These are phyloP conservation scores for Epichloe festucae DNA, from an alignment of 2,329 filamentous ascomycete species.

Conservation along the genomic window DNA sequence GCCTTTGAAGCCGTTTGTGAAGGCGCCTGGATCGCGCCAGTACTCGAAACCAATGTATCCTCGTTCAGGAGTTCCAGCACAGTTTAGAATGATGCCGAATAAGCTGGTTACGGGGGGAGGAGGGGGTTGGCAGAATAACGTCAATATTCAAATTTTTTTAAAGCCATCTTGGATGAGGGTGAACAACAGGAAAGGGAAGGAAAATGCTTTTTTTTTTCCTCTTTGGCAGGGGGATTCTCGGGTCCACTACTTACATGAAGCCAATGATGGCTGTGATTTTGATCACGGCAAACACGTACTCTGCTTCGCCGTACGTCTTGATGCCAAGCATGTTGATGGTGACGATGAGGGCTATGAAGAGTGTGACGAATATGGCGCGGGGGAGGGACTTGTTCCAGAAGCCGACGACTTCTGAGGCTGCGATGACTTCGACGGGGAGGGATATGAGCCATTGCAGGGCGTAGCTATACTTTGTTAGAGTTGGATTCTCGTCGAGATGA, in stretches of 20 bases:
- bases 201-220: too few species aligned
- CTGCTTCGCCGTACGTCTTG: constrained; percentile 76
- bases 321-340: constrained; percentile 80
- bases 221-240: too few species aligned
- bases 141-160: too few species aligned
- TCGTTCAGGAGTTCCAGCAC: constrained; percentile 8
- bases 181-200: too few species aligned
- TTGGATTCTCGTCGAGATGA: too few species aligned
- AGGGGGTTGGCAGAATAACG: not conserved
- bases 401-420: constrained; percentile 69
- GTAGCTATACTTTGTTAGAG: constrained; percentile 34
- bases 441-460: constrained; percentile 78
- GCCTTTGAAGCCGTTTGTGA: constrained; percentile 13
- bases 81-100: constrained; percentile 12
- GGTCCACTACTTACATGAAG: constrained; percentile 53
- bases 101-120: not conserved
- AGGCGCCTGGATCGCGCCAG: constrained; percentile 12
- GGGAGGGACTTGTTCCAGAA: constrained; percentile 58
- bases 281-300: constrained; percentile 75
- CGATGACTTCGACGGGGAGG: constrained; percentile 74
- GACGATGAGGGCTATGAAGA: constrained; percentile 68
- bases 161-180: too few species aligned
- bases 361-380: constrained; percentile 64
- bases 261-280: constrained; percentile 78
- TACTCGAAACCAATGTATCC: constrained; percentile 12